Evolutionary conservation across 1,284 basidiomycete genomes (phyloP).

Genomic region (Rhodotorula sp.): DNA sequence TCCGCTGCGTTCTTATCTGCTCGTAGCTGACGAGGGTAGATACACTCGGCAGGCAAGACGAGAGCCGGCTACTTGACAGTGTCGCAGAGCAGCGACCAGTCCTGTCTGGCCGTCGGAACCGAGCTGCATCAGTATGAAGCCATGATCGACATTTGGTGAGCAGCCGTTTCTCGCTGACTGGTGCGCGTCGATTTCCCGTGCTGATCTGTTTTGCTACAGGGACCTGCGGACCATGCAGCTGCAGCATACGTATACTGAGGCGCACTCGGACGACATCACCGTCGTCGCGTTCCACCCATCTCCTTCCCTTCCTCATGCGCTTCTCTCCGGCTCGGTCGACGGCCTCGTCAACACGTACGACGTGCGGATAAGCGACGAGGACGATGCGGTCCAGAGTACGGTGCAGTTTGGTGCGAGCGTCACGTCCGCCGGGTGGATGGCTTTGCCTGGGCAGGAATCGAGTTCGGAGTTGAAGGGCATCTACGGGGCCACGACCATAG

Average conservation of each 20-base stretch:
- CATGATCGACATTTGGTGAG: constrained; percentile 53
- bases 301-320: constrained; percentile 46
- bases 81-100: constrained; percentile 37
- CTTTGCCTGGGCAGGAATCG: constrained; percentile 15
- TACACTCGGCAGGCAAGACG: constrained; percentile 19
- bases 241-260: constrained; percentile 52
- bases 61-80: constrained; percentile 38
- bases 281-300: constrained; percentile 52
- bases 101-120: constrained; percentile 51
- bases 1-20: neutral
- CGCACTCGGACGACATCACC: constrained; percentile 56
- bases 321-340: constrained; percentile 54
- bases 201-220: constrained; percentile 36
- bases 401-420: constrained; percentile 41
- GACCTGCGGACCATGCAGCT: constrained; percentile 50
- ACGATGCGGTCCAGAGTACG: constrained; percentile 51
- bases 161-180: too few species aligned
- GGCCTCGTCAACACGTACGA: constrained; percentile 53
- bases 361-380: constrained; percentile 53
- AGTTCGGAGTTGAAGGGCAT: constrained; percentile 29
- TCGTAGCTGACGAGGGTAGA: neutral
- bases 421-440: constrained; percentile 40
- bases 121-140: constrained; percentile 53
- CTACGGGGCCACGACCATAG: constrained; percentile 42
- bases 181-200: neutral